Base-by-base conservation (phyloP, 148 eudicot species). In the Agrostemma githago region DNA sequence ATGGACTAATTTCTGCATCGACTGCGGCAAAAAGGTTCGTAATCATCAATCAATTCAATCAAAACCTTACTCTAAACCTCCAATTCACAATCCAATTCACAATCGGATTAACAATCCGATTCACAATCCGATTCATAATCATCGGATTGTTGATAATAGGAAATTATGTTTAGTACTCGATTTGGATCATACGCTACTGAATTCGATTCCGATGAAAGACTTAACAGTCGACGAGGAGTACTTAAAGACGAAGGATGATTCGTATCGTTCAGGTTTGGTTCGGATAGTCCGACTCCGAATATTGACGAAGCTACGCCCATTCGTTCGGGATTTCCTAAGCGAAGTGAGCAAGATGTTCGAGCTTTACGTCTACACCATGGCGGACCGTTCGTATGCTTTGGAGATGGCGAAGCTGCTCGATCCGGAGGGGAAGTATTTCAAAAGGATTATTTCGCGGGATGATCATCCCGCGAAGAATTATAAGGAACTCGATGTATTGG, bases 301-400 rank as follows among this genome's bases (percentile, higher is more conserved):
- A 84, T 76, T 86, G 81, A 94, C 96, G n/a, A 94, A 94, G 81
- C 77, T 94, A 78, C 86, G 98, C 76, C 98, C 98, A 1, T 94
- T 81, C 79, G 97, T 91, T 44, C 90, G 80, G 54, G 79, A 71
- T 10, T 94, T 94, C 78, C 79, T 94, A 57, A 73, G 87, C 74
- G 97, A 94, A 84, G 93, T 90, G 14, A 84, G 79, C 75, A 83
- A 79, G 4, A 62, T 89, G 81, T 94, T 91, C 78, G 98, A 91
- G 85, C 82, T 94, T 95, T 88, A 82, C 78, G 87, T 94, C 57
- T 94, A 91, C 73, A 94, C 98, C 0, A 91, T 88, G 96, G 98
- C 97, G 15, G 91, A 91, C 66, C 84, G 89, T 9, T 53, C 82
- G 2, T 94, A 91, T 73, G 97, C 98, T 11, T 38, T 81, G 44